phyloP scores from a whole-genome alignment of 768 basidiomycete genomes.

The Mycena vulgaris region DNA sequence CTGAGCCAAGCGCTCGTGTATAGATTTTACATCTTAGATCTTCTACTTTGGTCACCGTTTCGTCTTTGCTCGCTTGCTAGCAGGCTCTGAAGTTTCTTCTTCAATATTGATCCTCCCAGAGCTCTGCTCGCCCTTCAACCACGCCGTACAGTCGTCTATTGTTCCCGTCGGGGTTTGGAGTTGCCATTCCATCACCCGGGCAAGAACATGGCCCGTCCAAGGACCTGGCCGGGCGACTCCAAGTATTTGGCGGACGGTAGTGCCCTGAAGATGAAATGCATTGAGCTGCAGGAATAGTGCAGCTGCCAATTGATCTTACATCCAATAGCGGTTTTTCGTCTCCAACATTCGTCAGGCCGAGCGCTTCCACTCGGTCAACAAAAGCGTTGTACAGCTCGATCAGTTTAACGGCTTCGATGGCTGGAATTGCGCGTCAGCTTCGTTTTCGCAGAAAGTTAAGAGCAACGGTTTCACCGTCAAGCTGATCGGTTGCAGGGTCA shows the following conservation, averaged over 20 bases:
- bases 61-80: constrained; percentile 58
- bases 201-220: constrained; percentile 76
- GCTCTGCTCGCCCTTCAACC: constrained; percentile 73
- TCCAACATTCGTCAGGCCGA: constrained; percentile 71
- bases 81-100: constrained; percentile 47
- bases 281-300: constrained; percentile 26
- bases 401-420: constrained; percentile 59
- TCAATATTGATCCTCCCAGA: constrained; percentile 60
- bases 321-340: constrained; percentile 84
- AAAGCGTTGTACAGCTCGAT: constrained; percentile 80
- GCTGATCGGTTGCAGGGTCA: constrained; percentile 52
- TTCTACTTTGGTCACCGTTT: constrained; percentile 34
- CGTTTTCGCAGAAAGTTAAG: background rate
- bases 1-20: constrained; percentile 27
- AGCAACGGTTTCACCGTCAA: constrained; percentile 56
- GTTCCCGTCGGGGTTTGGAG: constrained; percentile 79
- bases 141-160: constrained; percentile 76
- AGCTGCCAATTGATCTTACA: constrained; percentile 62
- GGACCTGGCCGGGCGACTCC: constrained; percentile 72
- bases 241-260: constrained; percentile 70
- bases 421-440: constrained; percentile 47
- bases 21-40: constrained; percentile 25
- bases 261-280: constrained; percentile 68
- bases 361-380: constrained; percentile 69
- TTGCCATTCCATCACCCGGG: constrained; percentile 88